Conservation (phyloP, 352 stramenopile genomes). For the Globisporangium iwayamae region DNA sequence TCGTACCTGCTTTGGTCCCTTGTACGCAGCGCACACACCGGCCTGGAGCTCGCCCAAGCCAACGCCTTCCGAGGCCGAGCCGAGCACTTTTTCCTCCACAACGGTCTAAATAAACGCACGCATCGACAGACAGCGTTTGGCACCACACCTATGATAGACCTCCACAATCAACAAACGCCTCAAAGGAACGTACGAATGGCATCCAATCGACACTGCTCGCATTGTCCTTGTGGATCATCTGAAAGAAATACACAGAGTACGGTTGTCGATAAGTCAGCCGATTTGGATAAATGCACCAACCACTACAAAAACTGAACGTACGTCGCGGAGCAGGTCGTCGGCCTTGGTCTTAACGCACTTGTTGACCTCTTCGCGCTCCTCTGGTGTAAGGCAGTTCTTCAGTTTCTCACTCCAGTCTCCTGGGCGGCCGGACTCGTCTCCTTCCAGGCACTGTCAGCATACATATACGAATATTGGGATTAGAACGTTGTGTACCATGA, state of each 20-base stretch:
- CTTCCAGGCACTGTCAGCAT: conserved; percentile 62
- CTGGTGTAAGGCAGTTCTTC: conserved; percentile 61
- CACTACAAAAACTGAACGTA: conserved; percentile 8
- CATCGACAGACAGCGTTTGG: background rate
- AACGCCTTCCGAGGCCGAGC: conserved; percentile 54
- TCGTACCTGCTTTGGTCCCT: conserved; percentile 39
- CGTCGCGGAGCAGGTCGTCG: conserved; percentile 46
- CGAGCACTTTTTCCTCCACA: conserved; percentile 55
- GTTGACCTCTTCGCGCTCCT: conserved; percentile 47
- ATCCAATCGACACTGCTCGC: conserved; percentile 57
- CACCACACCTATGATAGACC: background rate
- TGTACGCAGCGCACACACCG: conserved; percentile 64
- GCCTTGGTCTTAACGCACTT: conserved; percentile 63
- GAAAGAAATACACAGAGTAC: no score
- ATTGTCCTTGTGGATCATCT: conserved; percentile 65
- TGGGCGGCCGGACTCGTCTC: conserved; percentile 61
- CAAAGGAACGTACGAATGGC: conserved; percentile 55
- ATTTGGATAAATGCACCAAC: no score
- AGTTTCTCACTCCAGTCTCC: conserved; percentile 73
- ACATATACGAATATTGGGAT: background rate
- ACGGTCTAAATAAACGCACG: conserved; percentile 36
- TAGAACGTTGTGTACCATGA: background rate
- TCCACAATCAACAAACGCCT: background rate
- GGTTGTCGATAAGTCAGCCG: no score
- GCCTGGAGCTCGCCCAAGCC: conserved; percentile 51